phyloP scores from a whole-genome alignment of 2,329 filamentous ascomycete species.

The Alternaria ventricosa region DNA sequence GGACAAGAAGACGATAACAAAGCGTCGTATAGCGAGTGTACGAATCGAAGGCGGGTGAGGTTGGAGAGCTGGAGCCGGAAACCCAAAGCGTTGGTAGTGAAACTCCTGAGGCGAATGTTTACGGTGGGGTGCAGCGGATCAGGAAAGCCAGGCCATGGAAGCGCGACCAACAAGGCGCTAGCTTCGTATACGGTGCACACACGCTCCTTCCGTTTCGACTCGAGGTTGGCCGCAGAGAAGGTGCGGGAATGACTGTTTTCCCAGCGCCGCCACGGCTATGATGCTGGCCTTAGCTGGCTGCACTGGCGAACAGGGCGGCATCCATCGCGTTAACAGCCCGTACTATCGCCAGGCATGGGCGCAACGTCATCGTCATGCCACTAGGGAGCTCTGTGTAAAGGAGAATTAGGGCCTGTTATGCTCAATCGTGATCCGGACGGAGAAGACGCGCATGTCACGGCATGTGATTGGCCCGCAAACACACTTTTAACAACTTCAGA shows the following conservation, averaged over 20 bases:
- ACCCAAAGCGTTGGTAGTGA: constrained; percentile 10
- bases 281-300: neutral
- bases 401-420: neutral
- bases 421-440: neutral
- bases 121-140: constrained; percentile 15
- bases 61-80: neutral
- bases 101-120: constrained; percentile 22
- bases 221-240: constrained; percentile 6
- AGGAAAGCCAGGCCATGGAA: constrained; percentile 7
- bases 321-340: constrained; percentile 10
- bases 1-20: neutral
- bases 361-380: constrained; percentile 14
- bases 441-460: neutral
- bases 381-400: constrained; percentile 2
- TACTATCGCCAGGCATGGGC: neutral
- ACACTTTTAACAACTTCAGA: constrained; percentile 6
- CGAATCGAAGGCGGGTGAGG: constrained; percentile 13
- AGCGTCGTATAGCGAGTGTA: constrained; percentile 15
- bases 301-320: constrained; percentile 6
- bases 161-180: constrained; percentile 16
- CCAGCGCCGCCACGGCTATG: constrained; percentile 2
- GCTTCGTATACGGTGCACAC: constrained; percentile 21
- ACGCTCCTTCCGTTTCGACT: constrained; percentile 13
- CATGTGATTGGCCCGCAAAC: constrained; percentile 5
- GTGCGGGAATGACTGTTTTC: neutral